Base-by-base conservation (phyloP, 192 early-diverging fungal species). In the Backusella luteola region DNA sequence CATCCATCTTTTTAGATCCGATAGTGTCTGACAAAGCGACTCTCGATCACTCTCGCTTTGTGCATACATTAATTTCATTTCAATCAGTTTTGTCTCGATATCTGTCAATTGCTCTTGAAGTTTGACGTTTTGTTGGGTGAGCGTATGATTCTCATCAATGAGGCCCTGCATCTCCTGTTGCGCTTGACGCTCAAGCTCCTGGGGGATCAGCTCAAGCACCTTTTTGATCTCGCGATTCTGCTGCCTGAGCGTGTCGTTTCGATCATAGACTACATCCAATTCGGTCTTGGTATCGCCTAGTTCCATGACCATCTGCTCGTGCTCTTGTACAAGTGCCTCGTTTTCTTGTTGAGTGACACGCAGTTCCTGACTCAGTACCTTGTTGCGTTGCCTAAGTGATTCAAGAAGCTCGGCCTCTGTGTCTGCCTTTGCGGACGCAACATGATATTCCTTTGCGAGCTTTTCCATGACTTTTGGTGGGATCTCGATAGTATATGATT, bases 31-130 rank as follows among this genome's bases (percentile, higher is more conserved):
- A 19, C 85, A 77, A 76, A 96, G 79, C 1, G 78, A 70, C 36
- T 92, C 91, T 36, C 92, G 77, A 69, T 97, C 92, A 77, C 91
- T 91, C 77, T 96, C 96, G 76, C 87, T 91, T 79, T 96, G 91
- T 4, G 95, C 95, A 77, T 92, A 95, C 70, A 89, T 81, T 79
- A 91, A 80, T 81, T 96, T 95, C 67, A 91, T 90, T 73, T 90
- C 89, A 41, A 92, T 86, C 67, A 96, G 49, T 73, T 93, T 84
- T 11, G 84, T 85, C 79, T 94, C 92, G 78, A 91, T 81, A 67
- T 92, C 87, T 52, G 86, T 80, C 66, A 92, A 46, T 49, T 90
- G 84, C 73, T 92, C 88, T 67, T 91, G 88, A 23, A 93, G 79
- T 39, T 84, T 75, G 56, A 85, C 86, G 73, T 93, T 93, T 52